Evolutionary conservation across 495 filamentous ascomycete species (phyloP), one percentile per base, ranked within the genome.

Genomic region (Amniculicola lignicola): DNA sequence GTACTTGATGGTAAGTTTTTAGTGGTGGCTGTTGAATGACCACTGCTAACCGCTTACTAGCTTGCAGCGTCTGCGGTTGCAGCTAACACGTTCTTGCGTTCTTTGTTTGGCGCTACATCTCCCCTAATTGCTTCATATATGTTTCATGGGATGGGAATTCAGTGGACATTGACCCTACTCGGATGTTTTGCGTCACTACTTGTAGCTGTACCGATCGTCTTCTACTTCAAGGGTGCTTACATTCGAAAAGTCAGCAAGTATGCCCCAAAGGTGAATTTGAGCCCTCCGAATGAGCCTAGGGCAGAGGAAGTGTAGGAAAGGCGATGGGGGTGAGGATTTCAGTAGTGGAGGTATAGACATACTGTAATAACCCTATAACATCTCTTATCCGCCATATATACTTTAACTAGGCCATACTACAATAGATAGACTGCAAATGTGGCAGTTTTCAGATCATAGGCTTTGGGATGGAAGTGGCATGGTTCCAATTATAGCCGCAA

Each of bases 51-150:
- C 18, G 18, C 5, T 15, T 24, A 6, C 0, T 46, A 61, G 57
- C 64, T 67, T 50, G 89, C 89, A 11, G 89, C 89, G 29, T 92
- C 88, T 3, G 87, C 89, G 23, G 89, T 95, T 40, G 90, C 90
- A 6, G 89, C 84, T 18, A 95, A 96, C 69, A 93, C 90, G 0
- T 90, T 96, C 68, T 74, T 93, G 6, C 86, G 90, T 2, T 90
- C 85, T 4, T 70, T 88, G 0, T 81, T 81, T 38, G 89, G 86
- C 21, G 85, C 87, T 6, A 82, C 78, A 0, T 95, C 95, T 70
- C 90, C 90, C 10, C 76, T 96, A 2, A 95, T 96, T 66, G 77
- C 83, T 0, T 79, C 72, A 10, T 85, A 92, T 59, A 90, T 95
- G 87, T 92, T 90, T 68, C 70, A 83, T 2, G 80, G 76, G 29